Percentiles rank a stretch among this genome's conserved stretches.
Evolutionary conservation across 2,329 filamentous ascomycete genomes (phyloP).

Genomic region (Curvularia lunata): DNA sequence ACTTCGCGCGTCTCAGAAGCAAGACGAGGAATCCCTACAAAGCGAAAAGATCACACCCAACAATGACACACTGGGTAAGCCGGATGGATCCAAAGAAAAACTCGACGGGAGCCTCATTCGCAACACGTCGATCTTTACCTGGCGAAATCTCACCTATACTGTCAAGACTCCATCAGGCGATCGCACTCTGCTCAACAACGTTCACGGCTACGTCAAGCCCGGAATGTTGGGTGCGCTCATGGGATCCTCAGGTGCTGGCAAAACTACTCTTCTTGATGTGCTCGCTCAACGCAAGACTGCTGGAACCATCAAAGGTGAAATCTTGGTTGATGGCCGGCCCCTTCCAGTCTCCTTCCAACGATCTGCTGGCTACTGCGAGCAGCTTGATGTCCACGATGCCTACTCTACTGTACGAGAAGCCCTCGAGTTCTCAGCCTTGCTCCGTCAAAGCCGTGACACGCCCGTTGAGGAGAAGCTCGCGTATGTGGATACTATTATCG

Average conservation of each 20-base stretch:
- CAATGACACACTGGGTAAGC: slow-evolving; percentile 36
- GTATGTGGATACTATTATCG: slow-evolving; percentile 38
- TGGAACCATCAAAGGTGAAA: slow-evolving; percentile 37
- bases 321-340: slow-evolving; percentile 39
- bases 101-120: slow-evolving; percentile 54
- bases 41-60: slow-evolving; percentile 19
- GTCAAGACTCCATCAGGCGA: slow-evolving; percentile 56
- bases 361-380: slow-evolving; percentile 45
- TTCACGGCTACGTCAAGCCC: slow-evolving; percentile 61
- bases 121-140: slow-evolving; percentile 74
- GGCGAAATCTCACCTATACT: slow-evolving; percentile 62
- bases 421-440: slow-evolving; percentile 39
- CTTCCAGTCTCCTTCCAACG: slow-evolving; percentile 39
- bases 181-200: slow-evolving; percentile 57
- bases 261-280: slow-evolving; percentile 45
- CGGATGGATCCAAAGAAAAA: slow-evolving; percentile 16
- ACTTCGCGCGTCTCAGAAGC: slow-evolving; percentile 20
- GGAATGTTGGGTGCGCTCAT: slow-evolving; percentile 56
- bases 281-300: slow-evolving; percentile 38
- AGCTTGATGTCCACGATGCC: slow-evolving; percentile 40
- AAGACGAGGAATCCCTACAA: slow-evolving; percentile 59
- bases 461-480: slow-evolving; percentile 32
- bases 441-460: slow-evolving; percentile 34
- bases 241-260: slow-evolving; percentile 43
- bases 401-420: slow-evolving; percentile 40